Evolutionary conservation across 2,329 filamentous ascomycete genomes (phyloP), one percentile per base, ranked within the genome.

Genomic region (Colletotrichum eleusines): DNA sequence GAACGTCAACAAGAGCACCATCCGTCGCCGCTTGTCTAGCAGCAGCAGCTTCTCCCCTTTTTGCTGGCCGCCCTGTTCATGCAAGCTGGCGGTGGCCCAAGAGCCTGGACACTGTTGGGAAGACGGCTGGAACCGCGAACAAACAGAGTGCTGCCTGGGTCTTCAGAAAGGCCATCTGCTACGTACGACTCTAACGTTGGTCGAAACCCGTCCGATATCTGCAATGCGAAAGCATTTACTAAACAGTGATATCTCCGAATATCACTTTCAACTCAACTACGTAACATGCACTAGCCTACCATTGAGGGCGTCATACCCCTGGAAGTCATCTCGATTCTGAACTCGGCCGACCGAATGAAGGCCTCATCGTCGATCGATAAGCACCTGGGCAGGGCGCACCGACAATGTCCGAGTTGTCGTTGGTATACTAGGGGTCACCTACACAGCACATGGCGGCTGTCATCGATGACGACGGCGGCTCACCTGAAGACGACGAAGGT

Each of bases 381-480:
- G 53, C 16, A 26, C 33, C 40, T 18, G 35, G 33, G 31, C 8
- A 8, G 33, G 59, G 46, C 26, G 46, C 59, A n/a, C 28, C 18
- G 59, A 28, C 59, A 31, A 26, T 44, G 44, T 28, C 59, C 59
- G 14, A 44, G 60, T n/a, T 11, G 11, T 35, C 35, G 60, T n/a
- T 12, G 18, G 4, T 7, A 38, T 28, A 12, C 44, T 48, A 63
- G 48, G 35, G 35, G 38, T 63, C 35, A 11, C 20, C 35, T 35
- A 20, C 35, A 48, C 7, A 31, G 48, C n/a, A n/a, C 26, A 63
- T n/a, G 51, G 53, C 58, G 53, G 44, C 51, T 53, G 58, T 51
- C 46, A 59, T 71, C 53, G 53, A 71, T 71, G 69, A 71, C 69
- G 69, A 69, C 51, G 28, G 38, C 50, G 20, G 35, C 50, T 28